phyloP scores from a whole-genome alignment of 192 early-diverging fungal genomes.

The Entomortierella beljakovae region DNA sequence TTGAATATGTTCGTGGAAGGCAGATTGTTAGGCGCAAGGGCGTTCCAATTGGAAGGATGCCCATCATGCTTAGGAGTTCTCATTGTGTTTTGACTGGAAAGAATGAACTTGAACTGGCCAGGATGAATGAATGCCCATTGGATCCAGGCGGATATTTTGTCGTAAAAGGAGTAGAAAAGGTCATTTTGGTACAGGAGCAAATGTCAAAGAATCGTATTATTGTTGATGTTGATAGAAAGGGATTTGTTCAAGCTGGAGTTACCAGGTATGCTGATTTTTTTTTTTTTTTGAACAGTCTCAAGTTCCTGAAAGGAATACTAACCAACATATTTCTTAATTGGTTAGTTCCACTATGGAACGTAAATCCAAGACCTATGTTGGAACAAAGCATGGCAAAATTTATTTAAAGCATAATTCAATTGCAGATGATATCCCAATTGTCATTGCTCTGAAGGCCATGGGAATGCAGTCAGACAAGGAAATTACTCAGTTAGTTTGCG shows the following conservation, averaged over 20 bases:
- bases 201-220: conserved; percentile 99
- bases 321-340: conserved; percentile 4
- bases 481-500: conserved; percentile 93
- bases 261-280: conserved; percentile 63
- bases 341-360: conserved; percentile 92
- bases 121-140: conserved; percentile 93
- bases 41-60: conserved; percentile 92
- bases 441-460: conserved; percentile 92
- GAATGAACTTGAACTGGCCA: conserved; percentile 84
- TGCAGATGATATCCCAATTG: conserved; percentile 87
- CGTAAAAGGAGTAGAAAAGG: conserved; percentile 95
- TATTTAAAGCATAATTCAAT: conserved; percentile 95
- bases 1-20: conserved; percentile 90
- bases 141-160: conserved; percentile 99
- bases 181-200: conserved; percentile 98
- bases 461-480: conserved; percentile 96
- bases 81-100: conserved; percentile 86
- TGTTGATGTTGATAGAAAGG: conserved; percentile 87
- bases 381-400: conserved; percentile 68
- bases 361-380: conserved; percentile 93
- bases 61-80: conserved; percentile 94
- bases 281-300: neutral
- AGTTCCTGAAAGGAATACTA: neutral
- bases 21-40: conserved; percentile 83
- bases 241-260: conserved; percentile 85